phyloP scores from a whole-genome alignment of 768 basidiomycete species.

The Mrakia frigida region DNA sequence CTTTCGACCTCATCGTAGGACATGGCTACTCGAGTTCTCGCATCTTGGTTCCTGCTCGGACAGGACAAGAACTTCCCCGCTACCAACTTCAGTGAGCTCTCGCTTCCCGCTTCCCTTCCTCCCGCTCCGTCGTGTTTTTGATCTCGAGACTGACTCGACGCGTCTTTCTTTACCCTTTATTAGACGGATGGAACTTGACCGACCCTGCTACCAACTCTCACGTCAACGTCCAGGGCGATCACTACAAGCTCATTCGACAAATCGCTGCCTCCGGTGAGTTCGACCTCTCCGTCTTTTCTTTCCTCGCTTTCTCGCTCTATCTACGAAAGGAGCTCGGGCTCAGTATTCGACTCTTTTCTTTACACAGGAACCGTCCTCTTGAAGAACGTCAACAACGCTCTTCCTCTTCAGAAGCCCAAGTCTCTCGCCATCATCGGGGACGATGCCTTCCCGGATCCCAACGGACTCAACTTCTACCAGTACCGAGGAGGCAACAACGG shows the following conservation, averaged over 20 bases:
- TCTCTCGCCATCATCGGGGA: conserved; percentile 56
- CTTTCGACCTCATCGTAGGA: conserved; percentile 45
- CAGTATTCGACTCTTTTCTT: conserved; percentile 51
- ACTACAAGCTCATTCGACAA: conserved; percentile 46
- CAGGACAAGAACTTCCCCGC: conserved; percentile 54
- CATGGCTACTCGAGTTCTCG: conserved; percentile 66
- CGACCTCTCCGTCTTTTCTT: background rate
- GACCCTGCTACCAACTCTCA: conserved; percentile 40
- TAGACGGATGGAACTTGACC: background rate
- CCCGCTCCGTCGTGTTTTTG: too few relatives aligned
- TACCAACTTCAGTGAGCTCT: conserved; percentile 53
- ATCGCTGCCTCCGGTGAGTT: background rate
- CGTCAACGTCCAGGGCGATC: conserved; percentile 60
- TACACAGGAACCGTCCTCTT: conserved; percentile 47
- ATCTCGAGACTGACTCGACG: too few relatives aligned
- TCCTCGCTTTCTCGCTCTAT: background rate
- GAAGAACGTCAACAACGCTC: conserved; percentile 15
- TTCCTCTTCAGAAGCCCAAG: conserved; percentile 40
- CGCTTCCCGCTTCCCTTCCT: too few relatives aligned
- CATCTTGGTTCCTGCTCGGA: conserved; percentile 45
- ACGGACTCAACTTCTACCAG: conserved; percentile 65
- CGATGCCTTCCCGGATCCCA: conserved; percentile 57
- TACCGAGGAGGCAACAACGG: conserved; percentile 57
- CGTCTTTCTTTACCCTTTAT: too few relatives aligned
- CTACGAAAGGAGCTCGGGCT: too few relatives aligned